A percentile compares a stretch with the other conserved stretches of the same genome.
phyloP scores from a whole-genome alignment of 1,284 basidiomycete genomes.

The Amylostereum areolatum region DNA sequence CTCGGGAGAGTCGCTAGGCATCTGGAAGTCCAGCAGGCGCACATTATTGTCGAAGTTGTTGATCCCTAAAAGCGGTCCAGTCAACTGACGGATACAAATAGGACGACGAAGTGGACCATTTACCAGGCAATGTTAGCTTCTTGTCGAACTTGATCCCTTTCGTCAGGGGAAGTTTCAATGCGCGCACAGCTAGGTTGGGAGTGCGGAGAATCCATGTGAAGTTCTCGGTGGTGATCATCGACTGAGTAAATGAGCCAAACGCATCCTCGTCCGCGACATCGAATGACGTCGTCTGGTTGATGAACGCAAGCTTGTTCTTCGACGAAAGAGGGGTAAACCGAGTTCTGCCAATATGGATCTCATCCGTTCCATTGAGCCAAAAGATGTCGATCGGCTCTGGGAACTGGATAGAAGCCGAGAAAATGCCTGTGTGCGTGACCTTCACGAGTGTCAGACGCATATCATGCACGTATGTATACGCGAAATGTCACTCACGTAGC shows the following conservation, averaged over 20 bases:
- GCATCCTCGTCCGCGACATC: slow-evolving; percentile 44
- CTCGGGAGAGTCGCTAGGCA: slow-evolving; percentile 65
- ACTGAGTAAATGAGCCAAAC: slow-evolving; percentile 51
- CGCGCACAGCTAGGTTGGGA: slow-evolving; percentile 56
- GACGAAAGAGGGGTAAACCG: slow-evolving; percentile 40
- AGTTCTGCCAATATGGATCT: slow-evolving; percentile 37
- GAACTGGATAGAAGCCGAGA: slow-evolving; percentile 55
- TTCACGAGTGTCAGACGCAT: slow-evolving; percentile 16
- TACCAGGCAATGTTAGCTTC: slow-evolving; percentile 46
- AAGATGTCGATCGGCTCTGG: slow-evolving; percentile 45
- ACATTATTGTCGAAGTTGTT: slow-evolving; percentile 61
- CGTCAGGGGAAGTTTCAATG: slow-evolving; percentile 60
- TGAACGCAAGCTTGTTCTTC: slow-evolving; percentile 44
- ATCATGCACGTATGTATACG: neutral
- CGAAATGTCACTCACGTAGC: slow-evolving; percentile 25
- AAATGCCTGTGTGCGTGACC: slow-evolving; percentile 58
- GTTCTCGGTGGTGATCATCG: slow-evolving; percentile 60
- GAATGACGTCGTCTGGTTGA: slow-evolving; percentile 56
- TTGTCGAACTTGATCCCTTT: slow-evolving; percentile 62
- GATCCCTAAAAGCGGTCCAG: slow-evolving; percentile 40
- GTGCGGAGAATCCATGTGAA: slow-evolving; percentile 71
- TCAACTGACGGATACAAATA: slow-evolving; percentile 15
- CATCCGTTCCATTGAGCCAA: slow-evolving; percentile 44
- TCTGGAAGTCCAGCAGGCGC: slow-evolving; percentile 54
- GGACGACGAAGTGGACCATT: neutral